Base-by-base conservation (phyloP, 768 basidiomycete species). In the Tricholomella constricta region DNA sequence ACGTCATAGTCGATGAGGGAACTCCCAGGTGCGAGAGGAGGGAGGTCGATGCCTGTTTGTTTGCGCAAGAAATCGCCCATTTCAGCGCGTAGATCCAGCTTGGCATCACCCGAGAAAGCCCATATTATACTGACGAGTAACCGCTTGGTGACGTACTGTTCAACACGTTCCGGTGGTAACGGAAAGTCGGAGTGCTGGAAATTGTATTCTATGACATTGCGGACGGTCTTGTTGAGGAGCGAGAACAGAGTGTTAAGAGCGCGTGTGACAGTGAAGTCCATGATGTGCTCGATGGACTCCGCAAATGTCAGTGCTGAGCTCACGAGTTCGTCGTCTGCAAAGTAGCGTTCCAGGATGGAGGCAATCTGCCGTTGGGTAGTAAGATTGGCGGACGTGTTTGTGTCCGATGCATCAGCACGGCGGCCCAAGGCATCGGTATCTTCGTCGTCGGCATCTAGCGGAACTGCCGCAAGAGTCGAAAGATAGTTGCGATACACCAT, bases 51-150 rank as follows among this genome's bases (percentile, higher is more conserved):
- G 32, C 88, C 93, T 1, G 93, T 94, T 51, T 90, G 88, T 45
- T 83, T 82, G 40, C 88, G 78, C 38, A 99, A 72, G 69, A 87
- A 94, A 52, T 93, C 86, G 48, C 97, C 94, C 78, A 99, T 84
- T 58, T 88, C 84, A 2, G 91, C 88, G 23, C 97, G 86, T 50
- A 91, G 73, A 60, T 94, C 93, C 54, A 97, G 74, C 62, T 90
- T 91, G n/a, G 93, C 87, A 61, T 99, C 97, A 35, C 97, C 97
- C 29, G 94, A 89, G 71, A 99, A 98, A 0, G 97, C 94, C 97
- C 97, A 99, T 44, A 98, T 89, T 57, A 98, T 85, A 72, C 83
- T 92, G 68, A 98, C 84, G 8, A 98, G 80, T 23, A 98, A 73
- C 27, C 93, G 86, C 65, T 95, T 95, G 40, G 85, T 84, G 48